phyloP scores from a whole-genome alignment of 1,284 basidiomycete species.

The Cryptococcus depauperatus region DNA sequence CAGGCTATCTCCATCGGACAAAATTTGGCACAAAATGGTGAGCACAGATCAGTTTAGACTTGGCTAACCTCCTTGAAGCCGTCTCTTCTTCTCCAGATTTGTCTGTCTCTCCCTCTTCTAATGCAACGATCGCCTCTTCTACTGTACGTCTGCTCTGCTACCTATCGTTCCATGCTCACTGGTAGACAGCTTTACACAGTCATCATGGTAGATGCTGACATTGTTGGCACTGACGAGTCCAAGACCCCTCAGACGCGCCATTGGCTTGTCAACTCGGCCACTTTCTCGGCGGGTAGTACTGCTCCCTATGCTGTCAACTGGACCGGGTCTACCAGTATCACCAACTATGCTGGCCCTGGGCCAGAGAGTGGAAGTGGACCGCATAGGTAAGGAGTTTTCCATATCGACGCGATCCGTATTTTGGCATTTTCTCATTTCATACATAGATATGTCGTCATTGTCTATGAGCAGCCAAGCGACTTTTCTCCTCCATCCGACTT shows the following conservation, averaged over 20 bases:
- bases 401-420: slow-evolving; percentile 62
- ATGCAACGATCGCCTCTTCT: slow-evolving; percentile 16
- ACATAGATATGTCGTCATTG: slow-evolving; percentile 58
- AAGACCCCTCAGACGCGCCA: slow-evolving; percentile 53
- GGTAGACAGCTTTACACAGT: slow-evolving; percentile 40
- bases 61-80: slow-evolving; percentile 7
- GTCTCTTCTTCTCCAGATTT: slow-evolving; percentile 24
- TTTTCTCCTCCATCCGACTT: slow-evolving; percentile 59
- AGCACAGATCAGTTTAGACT: background rate
- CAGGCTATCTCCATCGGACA: slow-evolving; percentile 54
- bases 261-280: slow-evolving; percentile 67
- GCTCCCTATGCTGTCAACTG: slow-evolving; percentile 47
- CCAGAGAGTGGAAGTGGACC: slow-evolving; percentile 60
- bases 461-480: slow-evolving; percentile 54
- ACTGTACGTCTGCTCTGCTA: slow-evolving; percentile 10
- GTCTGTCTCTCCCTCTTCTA: slow-evolving; percentile 17
- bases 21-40: slow-evolving; percentile 50
- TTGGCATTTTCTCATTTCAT: slow-evolving; percentile 56
- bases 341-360: slow-evolving; percentile 63
- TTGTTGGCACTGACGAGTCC: slow-evolving; percentile 53
- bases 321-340: slow-evolving; percentile 50
- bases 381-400: slow-evolving; percentile 50
- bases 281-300: slow-evolving; percentile 46
- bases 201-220: slow-evolving; percentile 61
- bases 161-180: background rate